A percentile compares a stretch with the other conserved stretches of the same genome.
Evolutionary conservation across 2,329 filamentous ascomycete species (phyloP).

Genomic region (Bipolaris sorokiniana): DNA sequence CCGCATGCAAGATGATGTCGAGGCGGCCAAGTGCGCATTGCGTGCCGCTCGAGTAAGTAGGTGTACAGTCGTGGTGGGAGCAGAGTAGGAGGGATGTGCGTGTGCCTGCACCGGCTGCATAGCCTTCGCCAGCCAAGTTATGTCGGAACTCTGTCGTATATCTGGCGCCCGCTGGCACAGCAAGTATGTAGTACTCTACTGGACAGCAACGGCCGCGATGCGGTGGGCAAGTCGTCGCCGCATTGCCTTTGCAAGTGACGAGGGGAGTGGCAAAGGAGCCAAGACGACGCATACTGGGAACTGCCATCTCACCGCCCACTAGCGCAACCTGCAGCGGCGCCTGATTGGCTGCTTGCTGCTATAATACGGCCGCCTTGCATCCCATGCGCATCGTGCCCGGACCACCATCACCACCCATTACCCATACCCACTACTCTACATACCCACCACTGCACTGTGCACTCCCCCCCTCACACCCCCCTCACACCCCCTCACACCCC

Average conservation of each 20-base stretch:
- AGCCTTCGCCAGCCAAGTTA: too few relatives aligned
- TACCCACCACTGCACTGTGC: not conserved
- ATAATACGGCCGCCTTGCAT: slow-evolving; percentile 30
- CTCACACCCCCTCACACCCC: slow-evolving; percentile 6
- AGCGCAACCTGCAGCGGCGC: not conserved
- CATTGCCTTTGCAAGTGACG: too few relatives aligned
- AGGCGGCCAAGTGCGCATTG: slow-evolving; percentile 23
- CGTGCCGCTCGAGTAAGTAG: slow-evolving; percentile 14
- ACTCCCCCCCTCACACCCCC: not conserved
- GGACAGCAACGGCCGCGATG: too few relatives aligned
- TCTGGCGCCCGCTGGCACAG: not conserved
- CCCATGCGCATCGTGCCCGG: slow-evolving; percentile 12
- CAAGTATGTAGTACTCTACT: not conserved
- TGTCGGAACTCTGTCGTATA: not conserved
- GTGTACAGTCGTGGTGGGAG: not conserved
- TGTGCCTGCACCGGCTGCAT: too few relatives aligned
- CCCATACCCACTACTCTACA: too few relatives aligned
- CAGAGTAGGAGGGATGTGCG: not conserved
- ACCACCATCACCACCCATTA: not conserved
- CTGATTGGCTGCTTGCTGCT: slow-evolving; percentile 26
- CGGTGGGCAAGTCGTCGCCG: too few relatives aligned
- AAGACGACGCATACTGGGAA: slow-evolving; percentile 14
- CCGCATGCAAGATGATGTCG: slow-evolving; percentile 29
- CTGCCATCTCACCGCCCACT: slow-evolving; percentile 31
- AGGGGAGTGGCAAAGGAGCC: slow-evolving; percentile 18